phyloP scores from a whole-genome alignment of 306 rosid species.

The Abrus precatorius region DNA sequence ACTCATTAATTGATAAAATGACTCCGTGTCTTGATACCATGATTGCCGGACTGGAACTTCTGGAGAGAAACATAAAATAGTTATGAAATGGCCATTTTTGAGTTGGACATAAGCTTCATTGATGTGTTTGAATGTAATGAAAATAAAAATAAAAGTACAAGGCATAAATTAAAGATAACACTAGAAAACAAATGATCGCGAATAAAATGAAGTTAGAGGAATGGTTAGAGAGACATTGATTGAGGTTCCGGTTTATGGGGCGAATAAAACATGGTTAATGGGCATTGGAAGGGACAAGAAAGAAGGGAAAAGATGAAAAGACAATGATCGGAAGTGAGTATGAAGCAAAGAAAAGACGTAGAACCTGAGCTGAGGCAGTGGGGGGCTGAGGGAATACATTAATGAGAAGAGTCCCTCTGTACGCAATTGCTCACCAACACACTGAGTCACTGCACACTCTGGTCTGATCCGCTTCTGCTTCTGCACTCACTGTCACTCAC shows the following conservation, averaged over 20 bases:
- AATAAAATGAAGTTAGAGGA: background rate
- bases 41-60: too few species aligned
- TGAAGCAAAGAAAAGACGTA: slow-evolving; percentile 30
- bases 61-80: too few species aligned
- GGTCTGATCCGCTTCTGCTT: slow-evolving; percentile 28
- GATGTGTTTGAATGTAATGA: too few species aligned
- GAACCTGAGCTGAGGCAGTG: slow-evolving; percentile 15
- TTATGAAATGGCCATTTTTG: too few species aligned
- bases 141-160: too few species aligned
- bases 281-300: background rate
- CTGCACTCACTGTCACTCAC: slow-evolving; percentile 46
- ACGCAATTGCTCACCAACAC: slow-evolving; percentile 82
- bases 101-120: too few species aligned
- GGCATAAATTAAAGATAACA: too few species aligned
- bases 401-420: slow-evolving; percentile 56
- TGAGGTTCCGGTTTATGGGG: slow-evolving; percentile 15
- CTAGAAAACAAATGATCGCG: too few species aligned
- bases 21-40: too few species aligned
- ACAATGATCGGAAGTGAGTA: slow-evolving; percentile 44
- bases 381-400: slow-evolving; percentile 42
- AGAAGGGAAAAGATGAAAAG: slow-evolving; percentile 40
- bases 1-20: too few species aligned
- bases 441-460: slow-evolving; percentile 61
- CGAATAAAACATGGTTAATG: slow-evolving; percentile 20
- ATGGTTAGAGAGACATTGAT: slow-evolving; percentile 15